Conservation (phyloP, 2,329 filamentous ascomycete genomes). For the Ceratocystis cacaofunesta region DNA sequence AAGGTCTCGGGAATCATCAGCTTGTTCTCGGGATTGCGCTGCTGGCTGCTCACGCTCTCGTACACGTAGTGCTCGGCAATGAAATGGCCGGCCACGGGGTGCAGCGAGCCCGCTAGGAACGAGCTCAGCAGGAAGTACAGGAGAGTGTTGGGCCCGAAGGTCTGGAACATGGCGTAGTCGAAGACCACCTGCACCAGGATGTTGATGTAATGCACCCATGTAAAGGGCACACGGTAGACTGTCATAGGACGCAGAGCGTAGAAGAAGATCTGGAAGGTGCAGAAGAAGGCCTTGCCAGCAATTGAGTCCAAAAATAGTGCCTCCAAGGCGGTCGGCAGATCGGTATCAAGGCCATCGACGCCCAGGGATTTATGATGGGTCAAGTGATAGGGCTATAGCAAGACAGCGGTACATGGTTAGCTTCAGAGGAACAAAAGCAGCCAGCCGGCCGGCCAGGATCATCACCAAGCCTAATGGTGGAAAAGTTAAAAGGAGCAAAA, state of each 20-base stretch:
- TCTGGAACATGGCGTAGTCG: constrained; percentile 52
- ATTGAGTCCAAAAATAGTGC: constrained; percentile 88
- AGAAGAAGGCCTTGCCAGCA: constrained; percentile 95
- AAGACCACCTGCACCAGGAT: constrained; percentile 62
- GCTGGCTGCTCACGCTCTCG: constrained; percentile 41
- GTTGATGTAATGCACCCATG: constrained; percentile 71
- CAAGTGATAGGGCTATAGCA: constrained; percentile 69
- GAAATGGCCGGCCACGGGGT: constrained; percentile 93
- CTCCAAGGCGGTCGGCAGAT: constrained; percentile 83
- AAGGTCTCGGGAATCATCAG: constrained; percentile 80
- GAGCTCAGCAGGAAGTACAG: constrained; percentile 77
- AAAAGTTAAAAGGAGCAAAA: too few species aligned
- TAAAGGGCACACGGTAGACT: constrained; percentile 79
- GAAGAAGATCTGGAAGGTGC: constrained; percentile 98
- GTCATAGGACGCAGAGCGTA: constrained; percentile 94
- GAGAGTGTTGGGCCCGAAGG: constrained; percentile 48
- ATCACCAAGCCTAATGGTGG: too few species aligned
- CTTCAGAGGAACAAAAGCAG: not conserved
- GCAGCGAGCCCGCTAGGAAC: constrained; percentile 84
- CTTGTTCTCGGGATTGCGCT: constrained; percentile 41
- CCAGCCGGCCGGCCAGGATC: not conserved
- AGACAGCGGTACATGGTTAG: not conserved
- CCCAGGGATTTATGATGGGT: constrained; percentile 98
- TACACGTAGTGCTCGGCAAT: constrained; percentile 96
- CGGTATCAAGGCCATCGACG: constrained; percentile 88